Conservation (phyloP, 2,329 filamentous ascomycete genomes). For the Fusarium continuum region DNA sequence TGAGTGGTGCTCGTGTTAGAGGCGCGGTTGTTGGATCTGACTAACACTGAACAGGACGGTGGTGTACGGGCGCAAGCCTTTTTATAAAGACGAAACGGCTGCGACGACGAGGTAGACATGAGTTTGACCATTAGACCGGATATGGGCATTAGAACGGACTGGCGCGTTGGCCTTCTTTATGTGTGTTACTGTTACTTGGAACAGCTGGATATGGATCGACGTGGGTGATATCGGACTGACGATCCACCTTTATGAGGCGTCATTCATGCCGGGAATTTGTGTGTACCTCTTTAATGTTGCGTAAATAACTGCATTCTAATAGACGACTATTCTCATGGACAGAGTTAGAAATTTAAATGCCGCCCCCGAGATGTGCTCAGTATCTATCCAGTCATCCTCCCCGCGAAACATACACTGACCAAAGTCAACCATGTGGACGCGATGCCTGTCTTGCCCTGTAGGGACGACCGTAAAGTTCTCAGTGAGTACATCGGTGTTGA, state of each 20-base stretch:
- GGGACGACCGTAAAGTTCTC: slow-evolving; percentile 38
- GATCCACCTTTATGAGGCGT: background rate
- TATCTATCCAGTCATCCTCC: slow-evolving; percentile 31
- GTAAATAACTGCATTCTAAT: too few relatives aligned
- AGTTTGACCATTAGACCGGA: background rate
- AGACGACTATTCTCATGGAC: too few relatives aligned
- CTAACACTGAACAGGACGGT: slow-evolving; percentile 18
- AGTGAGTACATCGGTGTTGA: slow-evolving; percentile 39
- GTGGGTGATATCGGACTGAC: background rate
- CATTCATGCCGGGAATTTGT: background rate
- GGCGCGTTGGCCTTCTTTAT: background rate
- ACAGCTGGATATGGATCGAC: too few relatives aligned
- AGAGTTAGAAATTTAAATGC: too few relatives aligned
- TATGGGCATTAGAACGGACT: background rate
- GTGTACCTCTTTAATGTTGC: background rate
- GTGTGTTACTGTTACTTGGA: background rate
- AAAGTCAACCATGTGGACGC: slow-evolving; percentile 42
- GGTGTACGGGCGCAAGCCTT: slow-evolving; percentile 33
- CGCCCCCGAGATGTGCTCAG: background rate
- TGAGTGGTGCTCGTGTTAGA: slow-evolving; percentile 5
- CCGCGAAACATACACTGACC: slow-evolving; percentile 28
- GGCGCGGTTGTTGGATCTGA: background rate
- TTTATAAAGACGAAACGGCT: background rate
- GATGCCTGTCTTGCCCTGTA: background rate
- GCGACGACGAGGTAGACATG: background rate